These are phyloP conservation scores for Suillus tomentosus DNA, from an alignment of 768 basidiomycete genomes.

Conservation along the genomic window DNA sequence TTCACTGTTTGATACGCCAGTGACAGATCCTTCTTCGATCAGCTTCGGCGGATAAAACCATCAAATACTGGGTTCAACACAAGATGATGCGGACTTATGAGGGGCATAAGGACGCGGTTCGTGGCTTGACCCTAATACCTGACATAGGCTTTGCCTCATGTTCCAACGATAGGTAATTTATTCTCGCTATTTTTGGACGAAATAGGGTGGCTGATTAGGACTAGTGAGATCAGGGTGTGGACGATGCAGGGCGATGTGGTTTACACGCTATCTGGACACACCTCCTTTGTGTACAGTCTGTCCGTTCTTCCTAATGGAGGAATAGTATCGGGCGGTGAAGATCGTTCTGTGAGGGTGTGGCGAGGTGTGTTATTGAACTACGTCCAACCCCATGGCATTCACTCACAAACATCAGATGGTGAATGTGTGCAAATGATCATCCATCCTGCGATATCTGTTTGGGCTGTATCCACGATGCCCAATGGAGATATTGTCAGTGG, in stretches of 20 bases:
- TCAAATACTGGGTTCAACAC: slow-evolving; percentile 84
- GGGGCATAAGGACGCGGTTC: slow-evolving; percentile 92
- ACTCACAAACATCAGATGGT: slow-evolving; percentile 55
- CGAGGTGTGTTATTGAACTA: slow-evolving; percentile 51
- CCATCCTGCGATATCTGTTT: slow-evolving; percentile 96
- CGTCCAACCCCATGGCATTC: slow-evolving; percentile 4
- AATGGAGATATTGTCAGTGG: slow-evolving; percentile 94
- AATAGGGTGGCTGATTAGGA: slow-evolving; percentile 11
- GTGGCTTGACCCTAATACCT: slow-evolving; percentile 76
- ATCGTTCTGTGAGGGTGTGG: slow-evolving; percentile 92
- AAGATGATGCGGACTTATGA: slow-evolving; percentile 73
- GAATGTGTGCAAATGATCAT: slow-evolving; percentile 87
- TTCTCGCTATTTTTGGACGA: neutral
- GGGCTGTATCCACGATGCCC: slow-evolving; percentile 86
- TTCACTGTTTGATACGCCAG: neutral
- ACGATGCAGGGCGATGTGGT: slow-evolving; percentile 77
- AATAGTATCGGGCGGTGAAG: slow-evolving; percentile 91
- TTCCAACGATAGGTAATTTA: slow-evolving; percentile 83
- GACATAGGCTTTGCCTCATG: slow-evolving; percentile 95
- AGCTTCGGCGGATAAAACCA: slow-evolving; percentile 95
- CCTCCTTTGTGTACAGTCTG: slow-evolving; percentile 94
- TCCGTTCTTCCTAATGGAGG: slow-evolving; percentile 80
- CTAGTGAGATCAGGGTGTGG: slow-evolving; percentile 91
- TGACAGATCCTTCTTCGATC: slow-evolving; percentile 18
- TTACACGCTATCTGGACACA: slow-evolving; percentile 88